phyloP scores from a whole-genome alignment of 2,329 filamentous ascomycete genomes.

The Microsporum canis region DNA sequence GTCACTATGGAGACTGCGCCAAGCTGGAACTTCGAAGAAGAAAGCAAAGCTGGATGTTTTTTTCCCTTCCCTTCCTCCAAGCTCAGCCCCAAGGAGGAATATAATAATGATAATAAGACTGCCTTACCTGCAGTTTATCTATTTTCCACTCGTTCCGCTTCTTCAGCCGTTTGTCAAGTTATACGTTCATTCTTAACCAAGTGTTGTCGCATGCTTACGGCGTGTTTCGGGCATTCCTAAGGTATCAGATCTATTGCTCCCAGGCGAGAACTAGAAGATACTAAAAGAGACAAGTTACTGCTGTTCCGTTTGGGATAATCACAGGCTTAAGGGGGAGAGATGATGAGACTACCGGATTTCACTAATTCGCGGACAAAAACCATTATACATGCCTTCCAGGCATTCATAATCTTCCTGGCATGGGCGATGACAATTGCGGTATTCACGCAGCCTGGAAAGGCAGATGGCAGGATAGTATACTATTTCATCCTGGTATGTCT shows the following conservation, averaged over 20 bases:
- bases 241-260: too few species aligned
- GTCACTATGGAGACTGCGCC: not conserved
- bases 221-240: not conserved
- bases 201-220: not conserved
- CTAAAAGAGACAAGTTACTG: not conserved
- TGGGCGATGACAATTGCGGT: constrained; percentile 49
- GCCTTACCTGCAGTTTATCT: not conserved
- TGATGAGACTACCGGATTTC: constrained; percentile 13
- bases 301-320: not conserved
- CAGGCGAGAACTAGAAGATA: not conserved
- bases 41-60: not conserved
- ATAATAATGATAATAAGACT: not conserved
- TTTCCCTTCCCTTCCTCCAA: not conserved
- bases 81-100: not conserved
- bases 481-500: constrained; percentile 45
- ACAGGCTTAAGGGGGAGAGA: not conserved
- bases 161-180: not conserved
- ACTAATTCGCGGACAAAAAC: constrained; percentile 40
- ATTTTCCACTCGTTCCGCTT: not conserved
- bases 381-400: constrained; percentile 43
- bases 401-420: constrained; percentile 46
- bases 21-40: not conserved
- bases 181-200: not conserved
- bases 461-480: constrained; percentile 45
- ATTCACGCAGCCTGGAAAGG: constrained; percentile 43